Evolutionary conservation across 2,329 filamentous ascomycete genomes (phyloP).

Genomic region (Phyllosticta citribraziliensis): DNA sequence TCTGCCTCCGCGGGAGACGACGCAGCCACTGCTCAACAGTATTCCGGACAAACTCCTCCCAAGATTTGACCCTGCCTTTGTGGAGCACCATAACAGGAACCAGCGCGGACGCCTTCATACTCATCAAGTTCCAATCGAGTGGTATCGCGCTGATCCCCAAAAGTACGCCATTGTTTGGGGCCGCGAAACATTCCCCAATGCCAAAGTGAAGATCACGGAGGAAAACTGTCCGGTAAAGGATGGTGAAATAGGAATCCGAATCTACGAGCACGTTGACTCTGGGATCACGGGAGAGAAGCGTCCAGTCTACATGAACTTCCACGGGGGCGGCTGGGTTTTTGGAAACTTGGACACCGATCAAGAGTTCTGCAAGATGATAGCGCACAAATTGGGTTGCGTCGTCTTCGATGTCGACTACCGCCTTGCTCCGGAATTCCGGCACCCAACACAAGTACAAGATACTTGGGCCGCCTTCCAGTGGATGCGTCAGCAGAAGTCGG

Average conservation of each 20-base stretch:
- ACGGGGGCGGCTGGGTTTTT: conserved; percentile 30
- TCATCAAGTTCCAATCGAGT: conserved; percentile 5
- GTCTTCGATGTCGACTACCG: conserved; percentile 28
- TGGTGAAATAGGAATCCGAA: conserved; percentile 4
- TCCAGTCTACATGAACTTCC: conserved; percentile 20
- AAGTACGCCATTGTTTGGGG: conserved; percentile 8
- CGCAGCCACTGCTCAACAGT: conserved; percentile 5
- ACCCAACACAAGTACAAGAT: conserved; percentile 26
- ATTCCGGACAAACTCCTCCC: conserved; percentile 3
- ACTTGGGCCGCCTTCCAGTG: conserved; percentile 23
- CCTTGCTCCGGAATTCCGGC: conserved; percentile 24
- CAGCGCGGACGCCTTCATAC: conserved; percentile 7
- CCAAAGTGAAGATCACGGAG: conserved; percentile 3
- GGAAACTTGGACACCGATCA: conserved; percentile 28
- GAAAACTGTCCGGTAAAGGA: conserved; percentile 4
- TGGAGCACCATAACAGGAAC: conserved; percentile 6
- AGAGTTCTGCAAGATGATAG: conserved; percentile 22
- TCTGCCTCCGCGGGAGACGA: neutral
- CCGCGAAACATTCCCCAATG: conserved; percentile 1
- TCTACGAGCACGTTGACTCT: conserved; percentile 6
- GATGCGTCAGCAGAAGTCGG: conserved; percentile 13
- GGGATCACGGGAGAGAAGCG: neutral
- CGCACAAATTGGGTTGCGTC: conserved; percentile 10
- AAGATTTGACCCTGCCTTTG: conserved; percentile 8
- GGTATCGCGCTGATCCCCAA: conserved; percentile 5